Conservation (phyloP, 352 stramenopile genomes). For the Elongisporangium undulatum region DNA sequence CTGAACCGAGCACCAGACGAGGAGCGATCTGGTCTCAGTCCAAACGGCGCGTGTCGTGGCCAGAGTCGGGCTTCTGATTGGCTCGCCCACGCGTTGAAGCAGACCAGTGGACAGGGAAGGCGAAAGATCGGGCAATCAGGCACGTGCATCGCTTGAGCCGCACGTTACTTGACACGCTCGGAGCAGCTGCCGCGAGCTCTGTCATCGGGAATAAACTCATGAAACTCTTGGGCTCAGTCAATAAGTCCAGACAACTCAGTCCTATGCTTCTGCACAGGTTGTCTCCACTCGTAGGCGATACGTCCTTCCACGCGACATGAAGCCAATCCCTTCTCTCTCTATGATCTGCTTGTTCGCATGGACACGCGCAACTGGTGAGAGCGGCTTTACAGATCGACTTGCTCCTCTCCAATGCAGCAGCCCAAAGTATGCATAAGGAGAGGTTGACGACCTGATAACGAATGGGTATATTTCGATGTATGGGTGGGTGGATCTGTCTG, state of each 20-base stretch:
- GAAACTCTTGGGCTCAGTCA: not conserved
- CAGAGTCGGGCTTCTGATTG: not conserved
- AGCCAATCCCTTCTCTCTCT: too few relatives aligned
- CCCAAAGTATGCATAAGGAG: not conserved
- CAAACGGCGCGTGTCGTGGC: not conserved
- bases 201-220: not conserved
- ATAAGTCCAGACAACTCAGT: too few relatives aligned
- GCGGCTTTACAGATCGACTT: too few relatives aligned
- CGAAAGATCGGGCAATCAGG: not conserved
- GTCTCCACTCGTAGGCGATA: not conserved
- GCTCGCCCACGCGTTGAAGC: not conserved
- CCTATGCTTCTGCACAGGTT: not conserved
- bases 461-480: slow-evolving; percentile 5
- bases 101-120: not conserved
- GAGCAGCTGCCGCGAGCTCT: not conserved
- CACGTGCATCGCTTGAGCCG: not conserved
- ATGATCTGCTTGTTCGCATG: too few relatives aligned
- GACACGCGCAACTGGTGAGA: too few relatives aligned
- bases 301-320: not conserved
- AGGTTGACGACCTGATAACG: not conserved
- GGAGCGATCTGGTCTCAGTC: not conserved
- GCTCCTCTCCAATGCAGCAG: too few relatives aligned
- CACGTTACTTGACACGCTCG: not conserved
- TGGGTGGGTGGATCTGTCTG: slow-evolving; percentile 3
- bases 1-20: not conserved